Evolutionary conservation across 2,329 filamentous ascomycete genomes (phyloP).

Genomic region (Intubia oerlemansii): DNA sequence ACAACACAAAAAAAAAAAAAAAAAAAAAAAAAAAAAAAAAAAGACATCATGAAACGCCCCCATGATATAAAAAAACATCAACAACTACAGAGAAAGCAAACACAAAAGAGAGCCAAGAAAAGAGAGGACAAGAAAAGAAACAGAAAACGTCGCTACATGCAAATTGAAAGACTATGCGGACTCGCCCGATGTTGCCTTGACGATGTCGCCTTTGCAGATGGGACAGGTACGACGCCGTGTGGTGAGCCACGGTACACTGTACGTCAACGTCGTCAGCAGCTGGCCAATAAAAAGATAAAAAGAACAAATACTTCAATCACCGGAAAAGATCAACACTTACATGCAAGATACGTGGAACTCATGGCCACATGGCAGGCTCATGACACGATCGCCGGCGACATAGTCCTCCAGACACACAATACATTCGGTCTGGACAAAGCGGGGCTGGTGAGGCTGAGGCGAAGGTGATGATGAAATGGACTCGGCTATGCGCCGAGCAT

Average conservation of each 20-base stretch:
- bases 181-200: slow-evolving; percentile 20
- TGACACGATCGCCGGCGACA: slow-evolving; percentile 78
- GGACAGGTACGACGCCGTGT: slow-evolving; percentile 92
- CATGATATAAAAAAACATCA: neutral
- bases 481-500: slow-evolving; percentile 21
- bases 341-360: slow-evolving; percentile 98
- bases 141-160: neutral
- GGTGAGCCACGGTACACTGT: slow-evolving; percentile 85
- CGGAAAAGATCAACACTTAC: slow-evolving; percentile 30
- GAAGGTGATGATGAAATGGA: slow-evolving; percentile 14
- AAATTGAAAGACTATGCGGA: slow-evolving; percentile 1
- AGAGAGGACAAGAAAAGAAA: neutral
- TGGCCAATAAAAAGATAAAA: too few species aligned
- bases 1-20: neutral
- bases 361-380: slow-evolving; percentile 93
- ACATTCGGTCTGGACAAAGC: slow-evolving; percentile 52
- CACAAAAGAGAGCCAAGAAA: neutral
- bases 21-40: neutral
- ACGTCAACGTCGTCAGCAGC: slow-evolving; percentile 1
- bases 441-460: slow-evolving; percentile 15
- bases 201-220: slow-evolving; percentile 95
- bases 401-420: slow-evolving; percentile 96
- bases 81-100: too few species aligned
- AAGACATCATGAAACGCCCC: neutral
- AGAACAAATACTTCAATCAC: too few species aligned